A percentile compares a stretch with the other conserved stretches of the same genome.
Evolutionary conservation across 2,329 filamentous ascomycete species (phyloP).

Genomic region (Verticillium nubilum): DNA sequence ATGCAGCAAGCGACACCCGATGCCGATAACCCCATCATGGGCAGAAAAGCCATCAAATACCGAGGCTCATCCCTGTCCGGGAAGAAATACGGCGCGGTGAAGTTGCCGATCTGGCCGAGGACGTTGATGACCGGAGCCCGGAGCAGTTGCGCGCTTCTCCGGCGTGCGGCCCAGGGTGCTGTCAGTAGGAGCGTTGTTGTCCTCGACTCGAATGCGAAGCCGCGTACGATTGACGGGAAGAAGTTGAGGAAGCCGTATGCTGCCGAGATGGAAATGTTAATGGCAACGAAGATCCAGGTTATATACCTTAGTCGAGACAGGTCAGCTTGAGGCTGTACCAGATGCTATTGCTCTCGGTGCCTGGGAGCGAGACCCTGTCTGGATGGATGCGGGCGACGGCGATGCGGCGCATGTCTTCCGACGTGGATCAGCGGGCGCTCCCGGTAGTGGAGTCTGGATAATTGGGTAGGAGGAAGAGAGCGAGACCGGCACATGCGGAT

Average conservation of each 20-base stretch:
- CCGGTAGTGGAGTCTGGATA: conserved; percentile 21
- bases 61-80: conserved; percentile 19
- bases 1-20: conserved; percentile 28
- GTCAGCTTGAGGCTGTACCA: conserved; percentile 24
- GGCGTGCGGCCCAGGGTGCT: conserved; percentile 34
- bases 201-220: conserved; percentile 32
- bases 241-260: conserved; percentile 67
- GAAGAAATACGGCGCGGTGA: conserved; percentile 36
- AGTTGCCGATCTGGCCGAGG: conserved; percentile 26
- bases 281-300: conserved; percentile 18
- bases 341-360: conserved; percentile 27
- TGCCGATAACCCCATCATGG: conserved; percentile 17
- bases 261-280: conserved; percentile 23
- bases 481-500: conserved; percentile 20
- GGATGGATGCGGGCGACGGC: conserved; percentile 21
- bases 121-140: conserved; percentile 33
- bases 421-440: conserved; percentile 19
- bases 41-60: conserved; percentile 11
- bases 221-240: conserved; percentile 69
- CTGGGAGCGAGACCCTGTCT: conserved; percentile 16
- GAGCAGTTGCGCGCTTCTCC: conserved; percentile 38
- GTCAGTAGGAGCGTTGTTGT: conserved; percentile 38
- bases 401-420: conserved; percentile 19
- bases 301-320: conserved; percentile 17
- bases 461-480: conserved; percentile 22